These are phyloP conservation scores for Hansfordia pulvinata DNA, from an alignment of 2,329 filamentous ascomycete species.

Conservation along the genomic window DNA sequence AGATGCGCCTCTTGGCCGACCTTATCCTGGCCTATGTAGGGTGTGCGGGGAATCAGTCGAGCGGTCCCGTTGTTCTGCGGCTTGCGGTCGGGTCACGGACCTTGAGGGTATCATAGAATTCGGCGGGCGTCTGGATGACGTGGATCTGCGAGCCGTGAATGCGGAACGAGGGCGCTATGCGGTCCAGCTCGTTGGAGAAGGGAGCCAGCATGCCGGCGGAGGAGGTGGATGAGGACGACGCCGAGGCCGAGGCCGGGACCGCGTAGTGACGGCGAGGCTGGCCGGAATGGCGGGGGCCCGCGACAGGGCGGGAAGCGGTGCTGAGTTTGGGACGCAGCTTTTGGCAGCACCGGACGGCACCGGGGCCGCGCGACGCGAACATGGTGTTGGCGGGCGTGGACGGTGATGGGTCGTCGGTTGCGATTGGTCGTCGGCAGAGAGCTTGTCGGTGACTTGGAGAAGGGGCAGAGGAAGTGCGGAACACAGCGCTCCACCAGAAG, in stretches of 20 bases:
- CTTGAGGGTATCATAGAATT: conserved; percentile 88
- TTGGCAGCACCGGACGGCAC: conserved; percentile 13
- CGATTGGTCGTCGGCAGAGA: too few species aligned
- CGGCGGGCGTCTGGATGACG: conserved; percentile 66
- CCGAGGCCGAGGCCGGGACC: conserved; percentile 16
- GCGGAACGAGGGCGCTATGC: conserved; percentile 80
- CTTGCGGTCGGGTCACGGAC: conserved; percentile 35
- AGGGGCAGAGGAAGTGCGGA: too few species aligned
- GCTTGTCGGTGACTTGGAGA: too few species aligned
- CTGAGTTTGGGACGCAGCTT: conserved; percentile 13
- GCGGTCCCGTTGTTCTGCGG: conserved; percentile 1
- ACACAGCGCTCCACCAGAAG: too few species aligned
- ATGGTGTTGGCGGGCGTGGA: too few species aligned
- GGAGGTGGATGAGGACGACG: conserved; percentile 12
- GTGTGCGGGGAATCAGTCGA: conserved; percentile 3
- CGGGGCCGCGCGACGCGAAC: too few species aligned
- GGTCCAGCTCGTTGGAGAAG: conserved; percentile 64
- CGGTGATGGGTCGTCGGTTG: too few species aligned
- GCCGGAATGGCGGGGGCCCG: conserved; percentile 12
- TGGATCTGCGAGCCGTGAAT: conserved; percentile 67
- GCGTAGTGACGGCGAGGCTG: conserved; percentile 27
- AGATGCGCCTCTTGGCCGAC: conserved; percentile 65
- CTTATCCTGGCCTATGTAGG: conserved; percentile 58
- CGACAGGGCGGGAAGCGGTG: too few species aligned
- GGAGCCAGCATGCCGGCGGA: conserved; percentile 32